Evolutionary conservation across 2,329 filamentous ascomycete genomes (phyloP).

Genomic region (Arthrobotrys entomopaga): DNA sequence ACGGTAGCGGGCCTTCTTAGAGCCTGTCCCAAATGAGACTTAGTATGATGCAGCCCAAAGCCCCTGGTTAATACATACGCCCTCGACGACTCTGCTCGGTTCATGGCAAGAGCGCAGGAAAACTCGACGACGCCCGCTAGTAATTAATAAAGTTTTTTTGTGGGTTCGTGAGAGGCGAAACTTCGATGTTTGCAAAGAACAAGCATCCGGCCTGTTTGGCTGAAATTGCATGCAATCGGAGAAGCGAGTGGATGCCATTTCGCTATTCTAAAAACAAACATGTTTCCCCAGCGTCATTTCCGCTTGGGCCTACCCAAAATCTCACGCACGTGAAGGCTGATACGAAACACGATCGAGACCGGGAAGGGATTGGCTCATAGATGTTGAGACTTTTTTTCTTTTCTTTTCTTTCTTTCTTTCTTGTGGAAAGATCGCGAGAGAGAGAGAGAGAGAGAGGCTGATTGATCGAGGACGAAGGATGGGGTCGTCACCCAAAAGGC

Average conservation of each 20-base stretch:
- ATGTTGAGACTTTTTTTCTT: neutral
- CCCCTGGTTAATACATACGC: slow-evolving; percentile 52
- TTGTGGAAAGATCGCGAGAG: too few relatives aligned
- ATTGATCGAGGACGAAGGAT: too few relatives aligned
- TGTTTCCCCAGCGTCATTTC: slow-evolving; percentile 52
- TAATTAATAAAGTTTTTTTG: neutral
- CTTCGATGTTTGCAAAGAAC: slow-evolving; percentile 31
- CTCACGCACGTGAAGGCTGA: slow-evolving; percentile 42
- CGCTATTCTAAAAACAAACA: slow-evolving; percentile 40
- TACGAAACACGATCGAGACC: slow-evolving; percentile 48
- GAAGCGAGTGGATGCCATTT: neutral
- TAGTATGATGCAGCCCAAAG: slow-evolving; percentile 52
- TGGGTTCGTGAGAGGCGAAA: slow-evolving; percentile 5
- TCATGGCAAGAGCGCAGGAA: neutral
- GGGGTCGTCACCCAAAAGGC: neutral
- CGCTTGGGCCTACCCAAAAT: slow-evolving; percentile 44
- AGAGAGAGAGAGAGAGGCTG: too few relatives aligned
- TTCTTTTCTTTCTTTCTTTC: too few relatives aligned
- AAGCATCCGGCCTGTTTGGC: slow-evolving; percentile 46
- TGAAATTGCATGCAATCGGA: slow-evolving; percentile 25
- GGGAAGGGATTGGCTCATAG: slow-evolving; percentile 40
- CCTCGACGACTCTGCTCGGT: slow-evolving; percentile 31
- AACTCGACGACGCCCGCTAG: neutral
- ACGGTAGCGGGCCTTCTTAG: slow-evolving; percentile 34
- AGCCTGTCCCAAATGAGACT: slow-evolving; percentile 43